phyloP scores from a whole-genome alignment of 2,329 filamentous ascomycete genomes.

The Sclerotinia minor region DNA sequence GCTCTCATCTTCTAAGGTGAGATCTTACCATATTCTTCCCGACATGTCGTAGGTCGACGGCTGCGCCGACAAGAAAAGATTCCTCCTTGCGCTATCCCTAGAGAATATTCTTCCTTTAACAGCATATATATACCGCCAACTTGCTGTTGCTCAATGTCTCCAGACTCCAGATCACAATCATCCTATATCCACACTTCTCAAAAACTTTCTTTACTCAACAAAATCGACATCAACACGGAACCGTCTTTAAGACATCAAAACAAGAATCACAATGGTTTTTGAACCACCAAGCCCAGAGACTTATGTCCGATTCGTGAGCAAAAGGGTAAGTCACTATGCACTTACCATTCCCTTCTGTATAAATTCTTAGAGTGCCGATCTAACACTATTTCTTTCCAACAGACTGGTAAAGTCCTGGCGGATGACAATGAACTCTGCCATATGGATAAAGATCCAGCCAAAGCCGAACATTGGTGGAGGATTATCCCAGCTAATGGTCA shows the following conservation, averaged over 20 bases:
- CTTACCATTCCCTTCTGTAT: background rate
- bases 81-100: background rate
- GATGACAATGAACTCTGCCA: constrained; percentile 5
- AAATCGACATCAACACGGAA: background rate
- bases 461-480: constrained; percentile 8
- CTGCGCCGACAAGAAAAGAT: background rate
- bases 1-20: background rate
- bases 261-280: constrained; percentile 4
- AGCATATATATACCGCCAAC: background rate
- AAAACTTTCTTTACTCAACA: background rate
- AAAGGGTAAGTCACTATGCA: constrained; percentile 2
- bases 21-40: background rate
- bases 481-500: constrained; percentile 5
- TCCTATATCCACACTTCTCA: background rate
- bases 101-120: background rate
- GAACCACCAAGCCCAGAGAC: constrained; percentile 1
- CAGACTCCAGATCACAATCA: background rate
- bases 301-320: constrained; percentile 9
- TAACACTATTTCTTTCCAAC: background rate
- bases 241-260: too few relatives aligned
- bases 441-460: constrained; percentile 2
- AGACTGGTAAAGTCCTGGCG: constrained; percentile 8
- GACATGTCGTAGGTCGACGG: background rate
- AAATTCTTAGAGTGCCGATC: background rate
- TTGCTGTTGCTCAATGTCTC: background rate